Evolutionary conservation across 352 stramenopile genomes (phyloP).

Genomic region (Albugo laibachii): DNA sequence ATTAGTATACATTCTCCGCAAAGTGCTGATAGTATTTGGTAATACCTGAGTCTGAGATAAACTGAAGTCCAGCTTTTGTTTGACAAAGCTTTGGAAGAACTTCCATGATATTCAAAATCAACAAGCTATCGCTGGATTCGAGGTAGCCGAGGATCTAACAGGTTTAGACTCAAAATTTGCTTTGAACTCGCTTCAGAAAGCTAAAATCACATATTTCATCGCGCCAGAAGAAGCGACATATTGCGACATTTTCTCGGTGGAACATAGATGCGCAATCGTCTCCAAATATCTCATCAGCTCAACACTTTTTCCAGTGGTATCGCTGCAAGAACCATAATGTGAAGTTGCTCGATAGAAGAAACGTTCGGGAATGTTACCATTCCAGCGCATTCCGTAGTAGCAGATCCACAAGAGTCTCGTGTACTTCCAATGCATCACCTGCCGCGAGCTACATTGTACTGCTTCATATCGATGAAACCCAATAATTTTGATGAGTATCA

Average conservation of each 20-base stretch:
- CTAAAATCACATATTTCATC: slow-evolving; percentile 19
- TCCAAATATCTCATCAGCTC: slow-evolving; percentile 68
- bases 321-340: slow-evolving; percentile 3
- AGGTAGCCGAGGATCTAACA: slow-evolving; percentile 45
- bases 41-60: slow-evolving; percentile 65
- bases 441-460: slow-evolving; percentile 27
- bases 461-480: slow-evolving; percentile 15
- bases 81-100: slow-evolving; percentile 48
- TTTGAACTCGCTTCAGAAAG: slow-evolving; percentile 6
- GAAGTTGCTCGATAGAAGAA: slow-evolving; percentile 14
- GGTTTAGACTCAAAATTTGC: background rate
- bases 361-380: background rate
- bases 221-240: slow-evolving; percentile 42
- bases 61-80: slow-evolving; percentile 33
- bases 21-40: too few species aligned
- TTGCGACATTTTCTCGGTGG: slow-evolving; percentile 17
- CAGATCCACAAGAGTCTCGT: background rate
- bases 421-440: slow-evolving; percentile 25
- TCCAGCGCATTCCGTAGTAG: background rate
- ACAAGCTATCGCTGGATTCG: slow-evolving; percentile 53
- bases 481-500: background rate
- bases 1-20: background rate
- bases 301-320: slow-evolving; percentile 27
- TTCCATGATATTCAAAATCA: slow-evolving; percentile 73
- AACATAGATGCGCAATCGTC: slow-evolving; percentile 34